Evolutionary conservation across 2,329 filamentous ascomycete genomes (phyloP).

Genomic region (Cryphonectria japonica): DNA sequence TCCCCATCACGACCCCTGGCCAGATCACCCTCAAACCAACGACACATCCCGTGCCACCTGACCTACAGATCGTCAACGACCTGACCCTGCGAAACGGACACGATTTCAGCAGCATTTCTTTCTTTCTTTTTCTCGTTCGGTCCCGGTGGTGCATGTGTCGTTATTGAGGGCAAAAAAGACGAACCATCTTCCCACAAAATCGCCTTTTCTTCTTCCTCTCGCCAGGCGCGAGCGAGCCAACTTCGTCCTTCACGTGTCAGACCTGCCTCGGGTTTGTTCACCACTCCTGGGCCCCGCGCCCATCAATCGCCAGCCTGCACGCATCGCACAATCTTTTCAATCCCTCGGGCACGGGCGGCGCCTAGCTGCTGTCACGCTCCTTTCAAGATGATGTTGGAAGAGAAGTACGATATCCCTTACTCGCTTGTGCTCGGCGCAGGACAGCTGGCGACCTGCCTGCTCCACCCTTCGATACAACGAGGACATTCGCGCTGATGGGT

Average conservation of each 20-base stretch:
- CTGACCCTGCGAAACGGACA: constrained; percentile 4
- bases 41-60: constrained; percentile 1
- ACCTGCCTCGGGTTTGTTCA: constrained; percentile 17
- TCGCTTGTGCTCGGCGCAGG: not conserved
- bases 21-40: not conserved
- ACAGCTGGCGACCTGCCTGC: not conserved
- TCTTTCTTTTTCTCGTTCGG: not conserved
- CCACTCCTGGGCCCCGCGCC: constrained; percentile 21
- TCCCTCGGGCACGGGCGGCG: constrained; percentile 21
- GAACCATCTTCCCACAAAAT: constrained; percentile 2
- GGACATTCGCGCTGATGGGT: constrained; percentile 37
- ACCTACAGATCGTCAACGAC: not conserved
- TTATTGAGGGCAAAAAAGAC: constrained; percentile 10
- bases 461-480: constrained; percentile 15
- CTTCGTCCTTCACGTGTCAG: constrained; percentile 11
- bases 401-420: constrained; percentile 45
- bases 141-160: constrained; percentile 16
- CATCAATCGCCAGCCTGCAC: constrained; percentile 1
- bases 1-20: constrained; percentile 4
- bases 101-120: constrained; percentile 8
- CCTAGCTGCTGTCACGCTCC: constrained; percentile 32
- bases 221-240: constrained; percentile 24
- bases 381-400: constrained; percentile 47
- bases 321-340: constrained; percentile 8
- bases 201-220: constrained; percentile 4